Evolutionary conservation across 345 rosid genomes (phyloP), one percentile per base, ranked within the genome.

Genomic region (Melaleuca alternifolia): DNA sequence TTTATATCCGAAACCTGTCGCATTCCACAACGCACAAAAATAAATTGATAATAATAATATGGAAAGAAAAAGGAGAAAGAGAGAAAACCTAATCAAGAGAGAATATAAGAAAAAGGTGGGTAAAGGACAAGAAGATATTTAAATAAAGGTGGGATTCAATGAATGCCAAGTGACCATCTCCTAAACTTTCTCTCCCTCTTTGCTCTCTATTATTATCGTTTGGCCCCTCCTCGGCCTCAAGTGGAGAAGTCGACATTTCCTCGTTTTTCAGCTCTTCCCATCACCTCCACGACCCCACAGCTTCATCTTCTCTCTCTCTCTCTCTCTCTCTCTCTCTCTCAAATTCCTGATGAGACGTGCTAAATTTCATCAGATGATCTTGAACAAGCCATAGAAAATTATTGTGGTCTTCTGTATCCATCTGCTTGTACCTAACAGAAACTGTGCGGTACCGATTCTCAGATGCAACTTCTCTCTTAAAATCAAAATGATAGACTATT

Each of bases 161-260:
- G 81, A 71, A 71, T 37, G 81, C 48, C 81, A 37, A 71, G 81
- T 71, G 81, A 71, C 48, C 81, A 71, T 71, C 81, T 37, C 79
- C 81, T 71, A 37, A 71, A 71, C 81, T 71, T 71, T 71, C 81
- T 71, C 81, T 54, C 10, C 85, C 48, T 83, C 46, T 51, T n/a
- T 53, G 13, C 46, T 30, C 46, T 12, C 18, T 51, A 82, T 51
- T 54, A 51, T 54, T 44, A 52, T 83, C 46, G 57, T 30, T 83
- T 30, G 57, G 57, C 48, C 85, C 46, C 57, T 57, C 50, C 79
- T 61, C 65, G 87, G 86, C 81, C 81, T 33, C 81, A 71, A 71
- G 81, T 71, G 81, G 81, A 37, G 81, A 90, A 90, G 86, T 79
- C 18, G 90, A 89, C 90, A 86, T 87, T 89, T 84, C 90, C 88